Conservation (phyloP, 2,329 filamentous ascomycete species). For the Trichoderma hamatum region DNA sequence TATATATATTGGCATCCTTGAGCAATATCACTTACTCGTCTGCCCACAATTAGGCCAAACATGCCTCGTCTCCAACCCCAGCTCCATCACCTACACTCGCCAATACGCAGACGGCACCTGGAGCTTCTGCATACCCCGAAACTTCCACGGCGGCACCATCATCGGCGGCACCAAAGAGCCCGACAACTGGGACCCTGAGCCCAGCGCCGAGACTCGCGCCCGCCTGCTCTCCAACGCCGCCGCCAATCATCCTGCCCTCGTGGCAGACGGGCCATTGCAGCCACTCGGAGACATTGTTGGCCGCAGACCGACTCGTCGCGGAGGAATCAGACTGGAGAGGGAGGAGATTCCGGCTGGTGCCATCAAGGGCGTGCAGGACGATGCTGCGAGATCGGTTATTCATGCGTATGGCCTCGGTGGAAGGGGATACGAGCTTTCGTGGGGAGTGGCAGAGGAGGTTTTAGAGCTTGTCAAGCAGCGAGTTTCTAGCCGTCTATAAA, state of each 20-base stretch:
- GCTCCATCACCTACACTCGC: conserved; percentile 52
- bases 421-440: conserved; percentile 60
- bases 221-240: conserved; percentile 43
- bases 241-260: conserved; percentile 42
- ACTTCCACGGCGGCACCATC: conserved; percentile 64
- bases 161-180: conserved; percentile 68
- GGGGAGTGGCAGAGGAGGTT: conserved; percentile 54
- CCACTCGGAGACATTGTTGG: conserved; percentile 47
- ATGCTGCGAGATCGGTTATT: conserved; percentile 35
- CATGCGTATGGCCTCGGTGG: conserved; percentile 63
- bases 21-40: not conserved
- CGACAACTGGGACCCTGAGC: conserved; percentile 56
- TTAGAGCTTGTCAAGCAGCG: conserved; percentile 26
- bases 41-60: conserved; percentile 45
- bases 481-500: conserved; percentile 25
- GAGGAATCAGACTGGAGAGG: conserved; percentile 49
- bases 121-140: conserved; percentile 65
- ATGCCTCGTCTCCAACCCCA: conserved; percentile 47
- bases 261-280: conserved; percentile 34
- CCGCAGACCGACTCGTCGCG: conserved; percentile 49
- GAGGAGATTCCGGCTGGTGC: conserved; percentile 28
- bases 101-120: conserved; percentile 63
- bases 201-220: conserved; percentile 51
- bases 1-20: not conserved
- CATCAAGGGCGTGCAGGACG: conserved; percentile 11